A percentile compares a stretch with the other conserved stretches of the same genome.
phyloP scores from a whole-genome alignment of 441 rosid species.

The Pelargonium myrrhifolium region DNA sequence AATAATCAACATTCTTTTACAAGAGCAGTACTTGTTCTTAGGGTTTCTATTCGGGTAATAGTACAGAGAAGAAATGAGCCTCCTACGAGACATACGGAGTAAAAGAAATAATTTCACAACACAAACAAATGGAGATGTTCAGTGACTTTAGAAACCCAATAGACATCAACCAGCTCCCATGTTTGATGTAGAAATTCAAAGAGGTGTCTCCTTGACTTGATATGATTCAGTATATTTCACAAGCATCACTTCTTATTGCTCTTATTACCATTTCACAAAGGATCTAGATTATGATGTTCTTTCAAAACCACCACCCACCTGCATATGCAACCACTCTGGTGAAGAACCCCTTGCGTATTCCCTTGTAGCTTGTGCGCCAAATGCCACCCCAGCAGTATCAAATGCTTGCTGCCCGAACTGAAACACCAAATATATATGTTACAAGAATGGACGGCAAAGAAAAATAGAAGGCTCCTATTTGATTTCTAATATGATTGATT shows the following conservation, averaged over 20 bases:
- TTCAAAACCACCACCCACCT: constrained; percentile 64
- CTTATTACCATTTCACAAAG: constrained; percentile 23
- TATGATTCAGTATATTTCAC: constrained; percentile 20
- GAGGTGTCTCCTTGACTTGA: constrained; percentile 21
- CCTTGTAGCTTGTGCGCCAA: constrained; percentile 51
- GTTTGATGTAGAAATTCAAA: constrained; percentile 25
- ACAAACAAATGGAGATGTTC: constrained; percentile 26
- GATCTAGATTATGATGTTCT: constrained; percentile 37
- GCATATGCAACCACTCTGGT: constrained; percentile 89
- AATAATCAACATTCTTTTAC: constrained; percentile 30
- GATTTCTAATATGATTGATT: no score
- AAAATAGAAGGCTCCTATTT: not conserved
- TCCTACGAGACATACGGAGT: constrained; percentile 17
- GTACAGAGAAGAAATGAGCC: constrained; percentile 22
- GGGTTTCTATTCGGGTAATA: constrained; percentile 16
- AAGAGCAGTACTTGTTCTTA: constrained; percentile 18
- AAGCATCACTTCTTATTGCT: constrained; percentile 28
- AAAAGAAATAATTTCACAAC: constrained; percentile 29
- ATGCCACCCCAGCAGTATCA: constrained; percentile 46
- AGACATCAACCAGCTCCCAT: constrained; percentile 23
- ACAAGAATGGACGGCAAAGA: constrained; percentile 1
- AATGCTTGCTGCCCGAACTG: constrained; percentile 66
- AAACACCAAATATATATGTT: constrained; percentile 19
- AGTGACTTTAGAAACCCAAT: constrained; percentile 17
- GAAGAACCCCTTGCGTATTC: constrained; percentile 55